A percentile compares a stretch with the other conserved stretches of the same genome.
Conservation (phyloP, 2,329 filamentous ascomycete genomes). For the Pezicula carpinea region DNA sequence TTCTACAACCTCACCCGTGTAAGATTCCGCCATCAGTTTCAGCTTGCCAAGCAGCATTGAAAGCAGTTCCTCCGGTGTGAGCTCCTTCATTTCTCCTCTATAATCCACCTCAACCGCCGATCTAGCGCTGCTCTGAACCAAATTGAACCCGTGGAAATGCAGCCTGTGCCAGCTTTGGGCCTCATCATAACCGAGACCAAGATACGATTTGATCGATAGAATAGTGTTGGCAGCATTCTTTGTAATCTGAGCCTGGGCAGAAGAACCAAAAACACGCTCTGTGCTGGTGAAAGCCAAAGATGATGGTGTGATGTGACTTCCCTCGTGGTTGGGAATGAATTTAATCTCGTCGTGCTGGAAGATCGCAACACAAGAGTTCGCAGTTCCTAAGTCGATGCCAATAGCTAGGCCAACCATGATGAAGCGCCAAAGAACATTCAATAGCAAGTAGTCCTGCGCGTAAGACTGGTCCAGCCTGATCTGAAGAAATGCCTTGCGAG, state of each 20-base stretch:
- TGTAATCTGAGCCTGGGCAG: constrained; percentile 10
- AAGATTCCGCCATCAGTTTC: constrained; percentile 4
- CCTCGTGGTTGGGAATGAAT: constrained; percentile 11
- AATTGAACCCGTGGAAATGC: constrained; percentile 3
- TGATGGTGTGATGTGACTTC: constrained; percentile 6
- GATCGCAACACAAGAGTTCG: constrained; percentile 4
- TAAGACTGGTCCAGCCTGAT: no score
- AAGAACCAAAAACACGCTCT: constrained; percentile 9
- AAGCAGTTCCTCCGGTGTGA: constrained; percentile 5
- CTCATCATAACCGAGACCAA: constrained; percentile 8
- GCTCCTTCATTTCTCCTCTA: background rate
- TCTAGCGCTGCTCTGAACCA: constrained; percentile 1
- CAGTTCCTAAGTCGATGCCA: constrained; percentile 11
- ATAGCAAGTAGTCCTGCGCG: no score
- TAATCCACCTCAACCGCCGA: constrained; percentile 4
- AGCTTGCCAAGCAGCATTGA: constrained; percentile 8
- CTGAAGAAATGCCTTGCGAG: no score
- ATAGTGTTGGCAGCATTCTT: constrained; percentile 8
- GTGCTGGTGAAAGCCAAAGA: constrained; percentile 14
- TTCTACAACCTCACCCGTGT: no score
- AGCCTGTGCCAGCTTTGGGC: constrained; percentile 3
- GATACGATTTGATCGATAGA: constrained; percentile 8
- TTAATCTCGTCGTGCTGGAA: constrained; percentile 3
- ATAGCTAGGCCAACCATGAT: constrained; percentile 4
- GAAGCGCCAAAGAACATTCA: no score